Evolutionary conservation across 169 alveolate genomes (phyloP), one percentile per base, ranked within the genome.

Genomic region (Cryptosporidium canis): DNA sequence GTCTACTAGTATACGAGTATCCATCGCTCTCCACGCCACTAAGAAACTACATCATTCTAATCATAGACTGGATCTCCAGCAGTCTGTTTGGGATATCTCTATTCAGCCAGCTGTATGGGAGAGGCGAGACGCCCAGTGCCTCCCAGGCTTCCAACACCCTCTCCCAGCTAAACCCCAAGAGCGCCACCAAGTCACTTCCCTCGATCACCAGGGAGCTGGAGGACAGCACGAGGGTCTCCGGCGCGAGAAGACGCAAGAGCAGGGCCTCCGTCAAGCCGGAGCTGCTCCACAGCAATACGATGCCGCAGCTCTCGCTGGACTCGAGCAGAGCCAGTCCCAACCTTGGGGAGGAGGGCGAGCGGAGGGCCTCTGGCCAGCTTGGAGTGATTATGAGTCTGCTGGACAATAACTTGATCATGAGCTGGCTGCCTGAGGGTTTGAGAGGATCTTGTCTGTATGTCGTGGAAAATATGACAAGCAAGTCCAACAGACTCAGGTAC

Each of bases 391-490:
- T 45, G 21, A 77, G 37, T 41, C 16, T 58, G 5, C n/a, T 77
- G 16, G 72, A 77, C 16, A 77, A 77, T 24, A 77, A 55, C 31
- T 18, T 58, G 37, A 39, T 61, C 9, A 44, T 77, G 29, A 33
- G 51, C 3, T 77, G 87, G 87, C 58, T 77, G 16, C 87, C 87
- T 11, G 64, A 58, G 27, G 44, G 87, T 41, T 56, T 48, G 64
- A 58, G 35, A 58, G 45, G 37, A 11, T 77, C 55, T 31, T 77
- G 55, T 5, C 43, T 77, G n/a, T 21, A 53, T 18, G 29, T 61
- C 39, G 58, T 71, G 6, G 72, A 58, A 44, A 41, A 44, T 21
- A 24, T 77, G 48, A 77, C 61, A 31, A 39, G 44, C 29, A 77
- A 77, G 24, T 77, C 87, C 9, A 35, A 37, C 51, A 58, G 27